Percentiles rank a stretch among this genome's conserved stretches.
Evolutionary conservation across 2,329 filamentous ascomycete genomes (phyloP).

Genomic region (Penicillium brasilianum): DNA sequence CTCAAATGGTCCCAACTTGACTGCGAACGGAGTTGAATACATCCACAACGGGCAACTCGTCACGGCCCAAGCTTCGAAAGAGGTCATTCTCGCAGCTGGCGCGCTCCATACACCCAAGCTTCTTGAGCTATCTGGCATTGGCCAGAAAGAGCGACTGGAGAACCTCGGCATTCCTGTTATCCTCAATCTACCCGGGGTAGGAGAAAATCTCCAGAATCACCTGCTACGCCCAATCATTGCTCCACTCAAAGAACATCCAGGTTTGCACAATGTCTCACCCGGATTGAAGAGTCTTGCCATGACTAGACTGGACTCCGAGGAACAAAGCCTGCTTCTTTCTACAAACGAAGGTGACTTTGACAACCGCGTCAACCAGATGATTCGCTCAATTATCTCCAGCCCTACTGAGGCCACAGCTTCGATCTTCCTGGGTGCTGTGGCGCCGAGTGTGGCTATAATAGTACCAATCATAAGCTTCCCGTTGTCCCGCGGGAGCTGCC

Average conservation of each 20-base stretch:
- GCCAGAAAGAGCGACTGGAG: conserved; percentile 44
- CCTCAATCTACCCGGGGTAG: conserved; percentile 56
- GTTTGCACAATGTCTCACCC: conserved; percentile 2
- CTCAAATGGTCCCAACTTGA: background rate
- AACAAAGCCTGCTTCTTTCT: conserved; percentile 12
- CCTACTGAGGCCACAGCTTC: conserved; percentile 19
- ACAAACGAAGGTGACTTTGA: background rate
- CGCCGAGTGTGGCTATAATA: conserved; percentile 9
- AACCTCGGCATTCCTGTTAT: conserved; percentile 48
- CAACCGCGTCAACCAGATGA: background rate
- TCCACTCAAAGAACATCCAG: conserved; percentile 12
- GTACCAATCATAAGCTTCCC: conserved; percentile 20
- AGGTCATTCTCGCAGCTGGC: conserved; percentile 53
- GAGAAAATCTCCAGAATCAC: conserved; percentile 45
- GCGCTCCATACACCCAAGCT: conserved; percentile 51
- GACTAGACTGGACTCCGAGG: conserved; percentile 9
- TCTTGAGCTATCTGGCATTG: conserved; percentile 59
- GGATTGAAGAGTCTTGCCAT: conserved; percentile 19
- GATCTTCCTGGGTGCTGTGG: conserved; percentile 5
- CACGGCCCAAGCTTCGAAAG: conserved; percentile 30
- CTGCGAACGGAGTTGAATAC: conserved; percentile 16
- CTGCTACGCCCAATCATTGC: conserved; percentile 23
- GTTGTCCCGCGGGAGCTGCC: conserved; percentile 20
- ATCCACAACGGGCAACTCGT: background rate
- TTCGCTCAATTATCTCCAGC: conserved; percentile 16